Base-by-base conservation (phyloP, 257 asterid genomes). In the Parsonsia alboflavescens region DNA sequence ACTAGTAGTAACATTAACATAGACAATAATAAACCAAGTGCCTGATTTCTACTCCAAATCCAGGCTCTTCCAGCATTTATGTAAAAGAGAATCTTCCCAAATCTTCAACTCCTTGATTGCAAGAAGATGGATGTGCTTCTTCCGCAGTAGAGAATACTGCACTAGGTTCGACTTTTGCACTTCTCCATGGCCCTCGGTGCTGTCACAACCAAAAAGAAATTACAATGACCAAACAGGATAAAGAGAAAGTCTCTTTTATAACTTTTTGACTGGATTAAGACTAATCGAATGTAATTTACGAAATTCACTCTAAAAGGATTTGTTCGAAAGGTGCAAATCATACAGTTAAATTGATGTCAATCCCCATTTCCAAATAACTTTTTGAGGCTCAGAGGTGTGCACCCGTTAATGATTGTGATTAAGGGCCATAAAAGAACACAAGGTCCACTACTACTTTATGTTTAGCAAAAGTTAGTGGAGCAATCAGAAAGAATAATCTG, bases 141-240 rank as follows among this genome's bases (percentile, higher is more conserved):
- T 75, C 74, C 36, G 63, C 72, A 26, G 70, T 21, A 50, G 58
- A 48, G 21, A 65, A 12, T 48, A 24, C 68, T 24, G 73, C 74
- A 12, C 73, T 80, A 84, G 69, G 78, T 73, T 15, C 26, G 75
- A 49, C 59, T 69, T 46, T 69, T 69, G 73, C 73, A 69, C 73
- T 69, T 69, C 73, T 69, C 58, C 59, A 69, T 69, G 58, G 73
- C 73, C 42, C 73, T 69, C 6, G 84, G 82, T 36, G 84, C 88
- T 84, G 80, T 59, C 48, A 70, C 41, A 69, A 41, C 2, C 45
- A 10, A 28, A 17, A 17, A 11, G 12, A 10, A 22, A 10, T 52
- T 8, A 59, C 45, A 28, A 28, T n/a, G 52, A 21, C 26, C 21
- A 15, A 11, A 26, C 7, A 13, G 28, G 36, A 5, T 9, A 41